Conservation (phyloP, 306 rosid genomes). For the Lagenaria siceraria region DNA sequence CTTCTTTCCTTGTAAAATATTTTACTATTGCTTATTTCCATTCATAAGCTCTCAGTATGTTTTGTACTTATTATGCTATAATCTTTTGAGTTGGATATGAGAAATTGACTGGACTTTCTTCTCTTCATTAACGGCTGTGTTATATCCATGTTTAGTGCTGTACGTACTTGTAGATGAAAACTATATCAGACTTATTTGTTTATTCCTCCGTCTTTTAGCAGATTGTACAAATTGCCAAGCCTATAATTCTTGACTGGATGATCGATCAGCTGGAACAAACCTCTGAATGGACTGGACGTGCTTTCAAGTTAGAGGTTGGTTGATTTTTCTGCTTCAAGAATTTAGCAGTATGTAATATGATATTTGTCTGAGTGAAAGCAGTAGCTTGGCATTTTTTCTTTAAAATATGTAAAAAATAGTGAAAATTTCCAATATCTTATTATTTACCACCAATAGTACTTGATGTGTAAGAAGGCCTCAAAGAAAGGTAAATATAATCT, state of each 20-base stretch:
- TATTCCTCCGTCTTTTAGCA: conserved; percentile 13
- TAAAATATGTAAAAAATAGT: not conserved
- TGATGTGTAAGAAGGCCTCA: not conserved
- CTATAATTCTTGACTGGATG: conserved; percentile 50
- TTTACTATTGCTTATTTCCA: not conserved
- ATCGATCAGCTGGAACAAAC: conserved; percentile 34
- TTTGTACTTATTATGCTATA: not conserved
- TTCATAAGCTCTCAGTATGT: not conserved
- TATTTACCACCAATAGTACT: not conserved
- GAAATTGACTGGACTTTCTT: not conserved
- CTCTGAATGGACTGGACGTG: conserved; percentile 49
- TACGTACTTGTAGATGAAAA: not conserved
- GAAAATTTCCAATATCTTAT: not conserved
- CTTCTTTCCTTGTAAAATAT: not conserved
- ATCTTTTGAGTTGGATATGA: not conserved
- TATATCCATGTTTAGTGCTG: not conserved
- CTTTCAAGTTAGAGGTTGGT: conserved; percentile 45
- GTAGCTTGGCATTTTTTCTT: not conserved
- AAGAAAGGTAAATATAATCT: not conserved
- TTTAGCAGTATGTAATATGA: not conserved
- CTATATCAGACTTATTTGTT: not conserved
- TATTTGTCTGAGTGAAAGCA: not conserved
- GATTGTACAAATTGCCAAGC: conserved; percentile 45
- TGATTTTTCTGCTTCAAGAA: conserved; percentile 6
- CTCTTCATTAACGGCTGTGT: not conserved